These are phyloP conservation scores for Isabelozyma rhagii DNA, from an alignment of 805 yeast genomes.

Conservation along the genomic window DNA sequence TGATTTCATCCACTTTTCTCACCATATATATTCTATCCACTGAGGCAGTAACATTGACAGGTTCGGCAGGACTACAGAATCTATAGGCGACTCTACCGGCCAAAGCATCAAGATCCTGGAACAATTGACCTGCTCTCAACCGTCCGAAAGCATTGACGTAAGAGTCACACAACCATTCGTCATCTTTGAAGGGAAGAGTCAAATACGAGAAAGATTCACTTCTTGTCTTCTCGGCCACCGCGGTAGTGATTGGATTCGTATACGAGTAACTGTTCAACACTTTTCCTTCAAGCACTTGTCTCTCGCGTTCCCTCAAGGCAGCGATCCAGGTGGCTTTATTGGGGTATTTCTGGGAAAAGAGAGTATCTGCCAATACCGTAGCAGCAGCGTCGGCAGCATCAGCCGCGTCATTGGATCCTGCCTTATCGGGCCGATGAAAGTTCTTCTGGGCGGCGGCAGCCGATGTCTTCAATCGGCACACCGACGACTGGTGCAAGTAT, in stretches of 20 bases:
- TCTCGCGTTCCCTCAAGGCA: slow-evolving; percentile 71
- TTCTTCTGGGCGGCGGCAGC: slow-evolving; percentile 5
- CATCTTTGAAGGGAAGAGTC: slow-evolving; percentile 79
- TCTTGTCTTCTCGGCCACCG: slow-evolving; percentile 69
- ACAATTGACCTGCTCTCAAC: slow-evolving; percentile 85
- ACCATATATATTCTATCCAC: slow-evolving; percentile 89
- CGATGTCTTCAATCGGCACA: not conserved
- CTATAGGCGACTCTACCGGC: slow-evolving; percentile 93
- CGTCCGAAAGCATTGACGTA: slow-evolving; percentile 91
- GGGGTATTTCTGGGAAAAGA: slow-evolving; percentile 45
- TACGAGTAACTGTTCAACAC: slow-evolving; percentile 68
- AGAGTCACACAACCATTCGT: slow-evolving; percentile 76
- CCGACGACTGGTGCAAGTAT: not conserved
- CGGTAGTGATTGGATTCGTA: slow-evolving; percentile 68
- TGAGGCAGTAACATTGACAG: slow-evolving; percentile 92
- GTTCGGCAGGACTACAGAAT: slow-evolving; percentile 94
- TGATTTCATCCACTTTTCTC: slow-evolving; percentile 76
- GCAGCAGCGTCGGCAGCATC: slow-evolving; percentile 74
- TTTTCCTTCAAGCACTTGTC: slow-evolving; percentile 71
- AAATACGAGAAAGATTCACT: slow-evolving; percentile 72
- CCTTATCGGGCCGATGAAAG: slow-evolving; percentile 29
- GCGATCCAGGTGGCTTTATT: slow-evolving; percentile 78
- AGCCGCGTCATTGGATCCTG: slow-evolving; percentile 48
- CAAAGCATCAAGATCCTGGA: slow-evolving; percentile 90
- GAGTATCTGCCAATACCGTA: slow-evolving; percentile 60